A percentile compares a stretch with the other conserved stretches of the same genome.
These are phyloP conservation scores for Vigna trinervia DNA, from an alignment of 306 rosid species.

Conservation along the genomic window DNA sequence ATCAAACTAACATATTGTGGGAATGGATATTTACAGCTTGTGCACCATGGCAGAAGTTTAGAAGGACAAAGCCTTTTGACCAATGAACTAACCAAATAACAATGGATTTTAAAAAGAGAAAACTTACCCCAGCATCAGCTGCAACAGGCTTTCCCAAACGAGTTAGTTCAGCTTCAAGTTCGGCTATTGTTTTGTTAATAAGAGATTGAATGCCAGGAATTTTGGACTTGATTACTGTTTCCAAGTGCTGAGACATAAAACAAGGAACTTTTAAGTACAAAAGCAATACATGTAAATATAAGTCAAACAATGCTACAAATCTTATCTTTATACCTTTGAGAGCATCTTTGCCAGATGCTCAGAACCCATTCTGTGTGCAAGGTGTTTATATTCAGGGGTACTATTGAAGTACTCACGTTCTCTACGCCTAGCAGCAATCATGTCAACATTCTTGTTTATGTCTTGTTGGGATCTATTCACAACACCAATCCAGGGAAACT, in stretches of 20 bases:
- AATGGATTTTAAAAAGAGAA: not conserved
- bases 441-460: conserved; percentile 94
- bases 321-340: conserved; percentile 69
- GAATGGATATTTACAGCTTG: not conserved
- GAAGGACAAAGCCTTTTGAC: conserved; percentile 24
- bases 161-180: conserved; percentile 77
- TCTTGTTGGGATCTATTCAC: conserved; percentile 93
- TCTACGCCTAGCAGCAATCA: conserved; percentile 97
- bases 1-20: conserved; percentile 8
- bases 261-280: conserved; percentile 2
- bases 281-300: conserved; percentile 17
- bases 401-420: conserved; percentile 81
- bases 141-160: conserved; percentile 92
- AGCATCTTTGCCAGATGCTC: conserved; percentile 94
- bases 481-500: conserved; percentile 96
- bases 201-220: conserved; percentile 95
- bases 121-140: conserved; percentile 89
- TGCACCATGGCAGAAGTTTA: not conserved
- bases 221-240: conserved; percentile 91
- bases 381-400: conserved; percentile 89
- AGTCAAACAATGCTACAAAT: conserved; percentile 22
- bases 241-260: conserved; percentile 78
- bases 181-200: conserved; percentile 82
- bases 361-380: conserved; percentile 91
- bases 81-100: conserved; percentile 11